Conservation (phyloP, 139 green algal genomes). For the Chlorella sp. region DNA sequence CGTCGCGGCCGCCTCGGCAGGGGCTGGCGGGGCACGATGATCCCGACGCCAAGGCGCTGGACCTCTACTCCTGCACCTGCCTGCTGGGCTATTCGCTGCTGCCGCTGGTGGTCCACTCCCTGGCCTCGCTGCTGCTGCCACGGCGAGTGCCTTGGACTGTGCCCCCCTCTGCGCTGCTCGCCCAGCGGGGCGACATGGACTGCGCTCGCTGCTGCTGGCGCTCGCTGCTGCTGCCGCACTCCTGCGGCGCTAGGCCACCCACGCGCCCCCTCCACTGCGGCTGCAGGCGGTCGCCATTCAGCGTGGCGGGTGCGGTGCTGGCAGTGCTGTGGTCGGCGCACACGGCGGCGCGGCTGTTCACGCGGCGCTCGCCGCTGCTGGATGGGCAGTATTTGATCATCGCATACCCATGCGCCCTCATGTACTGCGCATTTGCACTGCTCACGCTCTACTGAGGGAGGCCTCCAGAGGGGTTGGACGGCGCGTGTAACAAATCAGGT, state of each 20-base stretch:
- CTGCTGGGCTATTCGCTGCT: constrained; percentile 90
- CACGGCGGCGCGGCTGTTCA: constrained; percentile 72
- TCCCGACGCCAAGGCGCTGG: constrained; percentile 56
- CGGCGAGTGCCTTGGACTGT: constrained; percentile 41
- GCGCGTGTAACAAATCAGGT: too few relatives aligned
- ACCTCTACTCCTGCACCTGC: constrained; percentile 88
- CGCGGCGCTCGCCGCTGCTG: constrained; percentile 57
- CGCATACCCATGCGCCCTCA: constrained; percentile 79
- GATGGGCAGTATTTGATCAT: constrained; percentile 68
- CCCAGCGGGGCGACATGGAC: not conserved
- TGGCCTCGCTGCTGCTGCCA: constrained; percentile 73
- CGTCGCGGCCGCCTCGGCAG: too few relatives aligned
- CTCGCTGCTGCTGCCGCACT: not conserved
- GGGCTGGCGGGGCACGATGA: constrained; percentile 32
- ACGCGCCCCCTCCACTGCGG: constrained; percentile 14
- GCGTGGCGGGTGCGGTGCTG: constrained; percentile 43
- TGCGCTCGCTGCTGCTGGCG: not conserved
- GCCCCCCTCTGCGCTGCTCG: not conserved
- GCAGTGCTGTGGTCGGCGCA: constrained; percentile 71
- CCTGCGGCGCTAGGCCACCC: not conserved
- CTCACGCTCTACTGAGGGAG: constrained; percentile 78
- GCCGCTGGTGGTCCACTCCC: constrained; percentile 74
- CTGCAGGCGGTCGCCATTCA: constrained; percentile 21
- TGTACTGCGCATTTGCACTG: constrained; percentile 84
- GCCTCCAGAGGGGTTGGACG: not conserved